Evolutionary conservation across 352 stramenopile genomes (phyloP), one percentile per base, ranked within the genome.

Genomic region (Albugo candida): DNA sequence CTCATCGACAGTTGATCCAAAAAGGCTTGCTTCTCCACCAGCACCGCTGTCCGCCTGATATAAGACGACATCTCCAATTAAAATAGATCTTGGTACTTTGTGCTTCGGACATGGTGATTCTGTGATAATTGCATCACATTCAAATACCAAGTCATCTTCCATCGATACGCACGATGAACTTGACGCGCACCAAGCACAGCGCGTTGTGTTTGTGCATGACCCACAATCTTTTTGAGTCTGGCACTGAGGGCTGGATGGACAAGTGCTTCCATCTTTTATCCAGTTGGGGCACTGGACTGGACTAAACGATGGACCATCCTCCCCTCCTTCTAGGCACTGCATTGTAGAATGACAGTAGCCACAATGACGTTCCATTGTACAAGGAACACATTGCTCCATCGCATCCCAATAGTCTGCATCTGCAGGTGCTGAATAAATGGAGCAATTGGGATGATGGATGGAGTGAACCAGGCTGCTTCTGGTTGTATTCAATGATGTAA

Each of bases 331-430:
- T 18, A 81, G 53, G 55, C 87, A 96, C 48, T 60, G 74, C 54
- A 96, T 68, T n/a, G 83, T 95, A 44, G 81, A 93, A 42, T 84
- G 61, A 53, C 87, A 96, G 50, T 84, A 96, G 2, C 87, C 87
- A 47, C 86, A 96, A 12, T 65, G 61, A 11, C 58, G 49, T 39
- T 70, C 61, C 8, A 57, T 50, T 31, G 83, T 53, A 47, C 86
- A 96, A 13, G 55, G 48, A 17, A 63, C 60, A 62, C 85, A 96
- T n/a, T 58, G 53, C 19, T 62, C 60, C 66, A 81, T 78, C 31
- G 67, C 67, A 13, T 65, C 52, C 75, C 71, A 83, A 53, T 72
- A 84, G 51, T 65, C 59, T 43, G 50, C 49, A 45, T 77, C 70
- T 1, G 53, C 45, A 5, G 64, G 58, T 35, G 70, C 59, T 14